phyloP scores from a whole-genome alignment of 257 asterid genomes.

The Solanum neorickii region DNA sequence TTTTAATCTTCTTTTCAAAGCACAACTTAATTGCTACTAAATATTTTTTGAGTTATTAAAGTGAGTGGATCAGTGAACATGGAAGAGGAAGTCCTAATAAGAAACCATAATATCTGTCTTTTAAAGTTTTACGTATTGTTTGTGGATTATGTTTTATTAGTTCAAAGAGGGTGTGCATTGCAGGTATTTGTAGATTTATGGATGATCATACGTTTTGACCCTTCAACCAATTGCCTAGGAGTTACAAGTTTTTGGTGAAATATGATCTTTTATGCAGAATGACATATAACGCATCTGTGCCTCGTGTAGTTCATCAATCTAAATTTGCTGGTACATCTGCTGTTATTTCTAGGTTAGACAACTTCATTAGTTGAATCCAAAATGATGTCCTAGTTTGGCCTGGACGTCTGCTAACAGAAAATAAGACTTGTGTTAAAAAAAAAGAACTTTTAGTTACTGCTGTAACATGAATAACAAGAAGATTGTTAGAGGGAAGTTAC shows the following conservation, averaged over 20 bases:
- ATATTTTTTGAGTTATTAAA: background rate
- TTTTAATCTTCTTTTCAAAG: background rate
- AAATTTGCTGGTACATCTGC: conserved; percentile 93
- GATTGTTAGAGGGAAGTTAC: background rate
- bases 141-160: background rate
- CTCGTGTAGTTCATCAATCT: conserved; percentile 76
- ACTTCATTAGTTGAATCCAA: no score
- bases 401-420: no score
- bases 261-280: no score
- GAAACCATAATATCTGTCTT: background rate
- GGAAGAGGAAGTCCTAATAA: background rate
- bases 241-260: no score
- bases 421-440: no score
- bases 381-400: no score
- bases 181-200: no score
- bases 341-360: conserved; percentile 71
- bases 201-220: no score
- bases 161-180: no score
- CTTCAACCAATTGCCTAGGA: no score
- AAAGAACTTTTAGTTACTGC: no score
- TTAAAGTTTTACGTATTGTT: background rate
- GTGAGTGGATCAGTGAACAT: background rate
- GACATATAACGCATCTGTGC: conserved; percentile 12
- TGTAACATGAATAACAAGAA: no score
- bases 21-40: background rate